Evolutionary conservation across 441 rosid species (phyloP).

Genomic region (Populus hybrid): DNA sequence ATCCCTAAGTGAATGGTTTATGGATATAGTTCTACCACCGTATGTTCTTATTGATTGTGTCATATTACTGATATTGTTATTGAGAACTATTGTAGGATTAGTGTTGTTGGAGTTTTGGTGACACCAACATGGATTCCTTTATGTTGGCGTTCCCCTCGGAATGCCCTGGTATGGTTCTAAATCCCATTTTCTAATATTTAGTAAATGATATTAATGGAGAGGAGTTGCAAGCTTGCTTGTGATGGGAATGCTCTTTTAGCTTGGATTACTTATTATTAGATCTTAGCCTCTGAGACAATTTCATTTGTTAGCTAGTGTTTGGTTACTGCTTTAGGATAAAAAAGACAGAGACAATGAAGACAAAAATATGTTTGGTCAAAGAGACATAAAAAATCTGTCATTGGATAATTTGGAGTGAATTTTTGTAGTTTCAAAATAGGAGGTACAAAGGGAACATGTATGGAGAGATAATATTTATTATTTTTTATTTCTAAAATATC

Average conservation of each 20-base stretch:
- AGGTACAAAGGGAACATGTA: no score
- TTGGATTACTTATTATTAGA: constrained; percentile 11
- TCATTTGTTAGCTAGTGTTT: neutral
- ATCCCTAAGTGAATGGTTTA: constrained; percentile 18
- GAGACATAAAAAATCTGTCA: neutral
- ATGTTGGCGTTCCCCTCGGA: constrained; percentile 61
- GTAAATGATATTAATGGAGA: constrained; percentile 26
- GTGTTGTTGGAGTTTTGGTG: constrained; percentile 49
- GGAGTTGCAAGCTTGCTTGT: constrained; percentile 20
- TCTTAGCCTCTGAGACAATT: constrained; percentile 6
- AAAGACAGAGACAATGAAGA: neutral
- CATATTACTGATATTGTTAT: constrained; percentile 37
- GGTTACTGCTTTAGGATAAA: neutral
- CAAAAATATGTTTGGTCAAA: neutral
- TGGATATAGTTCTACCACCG: constrained; percentile 27
- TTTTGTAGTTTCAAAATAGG: no score
- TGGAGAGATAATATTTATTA: no score
- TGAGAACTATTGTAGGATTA: constrained; percentile 60
- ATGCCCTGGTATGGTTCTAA: constrained; percentile 56
- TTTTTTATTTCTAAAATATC: no score
- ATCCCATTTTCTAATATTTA: constrained; percentile 34
- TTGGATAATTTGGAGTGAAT: neutral
- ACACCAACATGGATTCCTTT: constrained; percentile 50
- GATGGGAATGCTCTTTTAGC: constrained; percentile 23
- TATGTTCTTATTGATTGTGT: constrained; percentile 26